phyloP scores from a whole-genome alignment of 495 filamentous ascomycete species.

The Tuber calosporum region DNA sequence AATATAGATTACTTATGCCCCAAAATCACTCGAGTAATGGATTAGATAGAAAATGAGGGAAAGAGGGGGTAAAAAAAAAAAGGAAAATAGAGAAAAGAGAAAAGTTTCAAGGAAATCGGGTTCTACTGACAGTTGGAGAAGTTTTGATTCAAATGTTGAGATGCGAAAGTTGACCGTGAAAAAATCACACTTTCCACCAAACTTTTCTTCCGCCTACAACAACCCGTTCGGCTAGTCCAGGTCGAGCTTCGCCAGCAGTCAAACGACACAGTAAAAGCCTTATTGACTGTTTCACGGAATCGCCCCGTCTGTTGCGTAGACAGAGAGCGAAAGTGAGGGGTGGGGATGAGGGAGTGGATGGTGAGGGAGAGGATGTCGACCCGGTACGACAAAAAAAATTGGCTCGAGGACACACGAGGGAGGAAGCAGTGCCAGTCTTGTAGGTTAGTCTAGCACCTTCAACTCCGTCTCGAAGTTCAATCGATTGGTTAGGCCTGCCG shows the following conservation, averaged over 20 bases:
- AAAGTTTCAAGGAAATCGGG: slow-evolving; percentile 28
- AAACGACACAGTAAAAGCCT: slow-evolving; percentile 28
- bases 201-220: slow-evolving; percentile 31
- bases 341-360: slow-evolving; percentile 22
- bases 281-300: slow-evolving; percentile 35
- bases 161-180: slow-evolving; percentile 23
- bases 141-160: slow-evolving; percentile 29
- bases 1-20: slow-evolving; percentile 3
- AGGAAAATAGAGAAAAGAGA: slow-evolving; percentile 10
- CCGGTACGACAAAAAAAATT: slow-evolving; percentile 38
- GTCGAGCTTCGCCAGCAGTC: slow-evolving; percentile 40
- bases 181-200: slow-evolving; percentile 35
- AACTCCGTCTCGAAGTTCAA: slow-evolving; percentile 42
- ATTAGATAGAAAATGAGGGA: neutral
- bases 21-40: slow-evolving; percentile 9
- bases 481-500: slow-evolving; percentile 40
- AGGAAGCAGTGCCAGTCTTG: slow-evolving; percentile 27
- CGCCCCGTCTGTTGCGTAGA: slow-evolving; percentile 35
- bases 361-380: slow-evolving; percentile 40
- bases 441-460: slow-evolving; percentile 38
- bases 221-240: slow-evolving; percentile 33
- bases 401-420: slow-evolving; percentile 41
- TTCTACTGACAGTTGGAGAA: slow-evolving; percentile 40
- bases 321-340: slow-evolving; percentile 22
- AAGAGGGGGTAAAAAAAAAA: neutral